Evolutionary conservation across 2,329 filamentous ascomycete genomes (phyloP), one percentile per base, ranked within the genome.

Genomic region (Ambrosiella cleistominuta): DNA sequence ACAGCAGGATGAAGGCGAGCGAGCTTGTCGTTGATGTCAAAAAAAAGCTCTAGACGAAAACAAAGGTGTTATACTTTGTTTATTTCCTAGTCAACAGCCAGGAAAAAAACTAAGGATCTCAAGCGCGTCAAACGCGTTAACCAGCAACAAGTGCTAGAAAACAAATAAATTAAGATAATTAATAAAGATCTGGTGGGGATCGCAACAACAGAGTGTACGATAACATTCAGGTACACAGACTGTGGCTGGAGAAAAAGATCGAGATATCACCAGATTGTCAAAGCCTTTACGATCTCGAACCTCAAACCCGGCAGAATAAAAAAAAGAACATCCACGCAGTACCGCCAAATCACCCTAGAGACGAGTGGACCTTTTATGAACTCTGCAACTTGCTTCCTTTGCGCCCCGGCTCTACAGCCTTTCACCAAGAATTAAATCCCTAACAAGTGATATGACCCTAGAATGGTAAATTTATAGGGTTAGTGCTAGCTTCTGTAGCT

Each of bases 51-150:
- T 8, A 47, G n/a, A 47, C 19, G 7, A 15, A 47, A 27, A 27
- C 27, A 27, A 27, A 27, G 3, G 27, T 27, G 4, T 27, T 27
- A 27, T 27, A 3, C 44, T 17, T 19, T 47, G 44, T n/a, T 47
- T 13, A 4, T 47, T 11, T 47, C 44, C 44, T 39, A 36, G 40
- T 13, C n/a, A 39, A 15, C 45, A 19, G 39, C 35, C 44, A 37
- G 50, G 42, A 50, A 56, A 54, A 57, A 57, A 58, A 47, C 44
- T 58, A 58, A 47, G 59, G 52, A 54, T 61, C 54, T 51, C 54
- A 50, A 55, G 59, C 59, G 59, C 59, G 59, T 61, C 53, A 50
- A 54, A 61, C 59, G 59, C 59, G 59, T 61, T 60, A 39, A 56
- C 50, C 40, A 54, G 49, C 55, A 57, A 36, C 36, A 42, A 44